These are phyloP conservation scores for Brassica juncea DNA, from an alignment of 345 rosid genomes.

Conservation along the genomic window DNA sequence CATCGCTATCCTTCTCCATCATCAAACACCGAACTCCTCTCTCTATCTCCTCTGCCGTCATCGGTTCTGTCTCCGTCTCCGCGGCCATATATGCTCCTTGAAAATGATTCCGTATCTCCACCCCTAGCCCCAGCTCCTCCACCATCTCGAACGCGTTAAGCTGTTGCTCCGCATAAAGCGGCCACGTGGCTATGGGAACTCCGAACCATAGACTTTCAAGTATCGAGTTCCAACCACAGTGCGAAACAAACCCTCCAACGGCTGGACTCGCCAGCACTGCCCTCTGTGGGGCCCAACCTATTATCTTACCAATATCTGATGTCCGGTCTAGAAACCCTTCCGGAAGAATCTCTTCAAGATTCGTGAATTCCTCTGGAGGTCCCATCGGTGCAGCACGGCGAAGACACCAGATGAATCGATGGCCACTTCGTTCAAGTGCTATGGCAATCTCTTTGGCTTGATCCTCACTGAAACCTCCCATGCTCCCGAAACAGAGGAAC, in stretches of 20 bases:
- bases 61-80: neutral
- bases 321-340: conserved; percentile 51
- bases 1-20: conserved; percentile 43
- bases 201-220: conserved; percentile 38
- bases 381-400: conserved; percentile 20
- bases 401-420: conserved; percentile 55
- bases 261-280: conserved; percentile 43
- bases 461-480: conserved; percentile 48
- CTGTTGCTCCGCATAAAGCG: conserved; percentile 34
- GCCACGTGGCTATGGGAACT: conserved; percentile 38
- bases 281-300: conserved; percentile 59
- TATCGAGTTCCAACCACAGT: conserved; percentile 37
- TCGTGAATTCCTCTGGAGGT: conserved; percentile 30
- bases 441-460: conserved; percentile 51
- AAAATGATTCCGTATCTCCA: conserved; percentile 46
- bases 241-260: conserved; percentile 50
- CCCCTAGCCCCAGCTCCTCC: conserved; percentile 46
- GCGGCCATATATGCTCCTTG: neutral
- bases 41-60: conserved; percentile 47
- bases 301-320: conserved; percentile 35
- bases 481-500: conserved; percentile 71
- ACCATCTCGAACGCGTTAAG: conserved; percentile 54
- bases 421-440: conserved; percentile 49
- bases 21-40: conserved; percentile 47
- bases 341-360: conserved; percentile 38